Evolutionary conservation across 306 rosid species (phyloP), one percentile per base, ranked within the genome.

Genomic region (Albizia julibrissin): DNA sequence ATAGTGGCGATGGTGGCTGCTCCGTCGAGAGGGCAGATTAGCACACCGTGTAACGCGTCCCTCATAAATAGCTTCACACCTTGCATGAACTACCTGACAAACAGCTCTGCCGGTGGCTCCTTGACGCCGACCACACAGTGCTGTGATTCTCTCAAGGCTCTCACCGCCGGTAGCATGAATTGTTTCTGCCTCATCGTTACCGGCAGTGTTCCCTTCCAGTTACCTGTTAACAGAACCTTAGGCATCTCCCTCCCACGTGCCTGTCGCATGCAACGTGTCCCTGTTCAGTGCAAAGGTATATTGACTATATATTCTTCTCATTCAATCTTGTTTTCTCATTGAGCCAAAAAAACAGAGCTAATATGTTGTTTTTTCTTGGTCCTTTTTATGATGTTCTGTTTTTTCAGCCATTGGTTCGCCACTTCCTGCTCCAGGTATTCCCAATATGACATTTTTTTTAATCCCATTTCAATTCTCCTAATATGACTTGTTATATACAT

Each of bases 181-280:
- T 95, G 98, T 73, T 15, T 91, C 15, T 95, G 99, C 90, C 94
- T 93, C 77, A 27, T 93, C 64, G 68, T 82, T 16, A 91, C 90
- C 2, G 98, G 91, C 56, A 80, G 58, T 3, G 84, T 91, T 79
- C 97, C 98, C 49, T 86, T 95, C 65, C 86, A 26, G 76, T 1
- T 93, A n/a, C 97, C 99, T 19, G 75, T 95, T 84, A 95, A 93
- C 82, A 81, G 97, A 39, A 78, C 97, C 22, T 81, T 91, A 24
- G 99, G 92, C 78, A 85, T 93, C 71, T 88, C 99, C 58, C 99
- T 95, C 82, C 99, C 99, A 64, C 93, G 94, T 56, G 98, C 98
- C 77, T 95, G 99, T 89, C 88, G 88, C 75, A 46, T 90, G 92
- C 85, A 94, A 5, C 87, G 92, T 16, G 90, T 95, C 69, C 97